Percentiles rank a stretch among this genome's conserved stretches.
These are phyloP conservation scores for Colletotrichum simmondsii DNA, from an alignment of 2,329 filamentous ascomycete species.

Conservation along the genomic window DNA sequence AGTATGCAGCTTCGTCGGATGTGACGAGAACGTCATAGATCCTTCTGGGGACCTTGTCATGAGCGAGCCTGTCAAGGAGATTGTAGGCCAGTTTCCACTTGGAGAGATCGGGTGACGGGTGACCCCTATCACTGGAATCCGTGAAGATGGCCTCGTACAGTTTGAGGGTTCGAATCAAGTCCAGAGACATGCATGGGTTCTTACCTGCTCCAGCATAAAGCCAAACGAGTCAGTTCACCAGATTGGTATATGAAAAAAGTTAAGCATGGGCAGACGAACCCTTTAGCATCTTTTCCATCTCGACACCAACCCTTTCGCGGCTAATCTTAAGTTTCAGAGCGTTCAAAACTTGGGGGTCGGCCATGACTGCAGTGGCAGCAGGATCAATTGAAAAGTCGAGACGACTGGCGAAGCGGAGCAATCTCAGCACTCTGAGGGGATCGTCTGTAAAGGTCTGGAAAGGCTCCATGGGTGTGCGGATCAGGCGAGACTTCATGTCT, in stretches of 20 bases:
- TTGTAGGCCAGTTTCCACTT: constrained; percentile 74
- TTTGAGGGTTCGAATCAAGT: constrained; percentile 72
- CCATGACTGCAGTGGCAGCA: constrained; percentile 78
- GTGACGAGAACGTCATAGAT: constrained; percentile 67
- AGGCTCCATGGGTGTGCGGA: constrained; percentile 88
- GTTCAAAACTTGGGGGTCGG: constrained; percentile 78
- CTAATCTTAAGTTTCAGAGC: constrained; percentile 91
- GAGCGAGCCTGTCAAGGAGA: constrained; percentile 64
- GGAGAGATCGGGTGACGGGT: constrained; percentile 64
- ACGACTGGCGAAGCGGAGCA: constrained; percentile 91
- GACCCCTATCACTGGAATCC: constrained; percentile 67
- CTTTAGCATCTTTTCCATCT: constrained; percentile 91
- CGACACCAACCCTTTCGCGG: constrained; percentile 86
- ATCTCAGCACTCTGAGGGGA: constrained; percentile 84
- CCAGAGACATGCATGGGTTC: constrained; percentile 70
- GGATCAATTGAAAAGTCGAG: constrained; percentile 82
- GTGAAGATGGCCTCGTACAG: constrained; percentile 81
- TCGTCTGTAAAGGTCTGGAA: constrained; percentile 95
- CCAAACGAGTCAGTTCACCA: background rate
- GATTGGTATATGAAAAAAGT: background rate
- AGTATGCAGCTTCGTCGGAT: constrained; percentile 73
- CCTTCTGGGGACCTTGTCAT: constrained; percentile 55
- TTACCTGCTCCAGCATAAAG: constrained; percentile 54
- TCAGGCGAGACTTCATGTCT: constrained; percentile 78
- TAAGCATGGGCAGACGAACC: constrained; percentile 53